Evolutionary conservation across 768 basidiomycete genomes (phyloP).

Genomic region (Sporobolomyces phaffii): DNA sequence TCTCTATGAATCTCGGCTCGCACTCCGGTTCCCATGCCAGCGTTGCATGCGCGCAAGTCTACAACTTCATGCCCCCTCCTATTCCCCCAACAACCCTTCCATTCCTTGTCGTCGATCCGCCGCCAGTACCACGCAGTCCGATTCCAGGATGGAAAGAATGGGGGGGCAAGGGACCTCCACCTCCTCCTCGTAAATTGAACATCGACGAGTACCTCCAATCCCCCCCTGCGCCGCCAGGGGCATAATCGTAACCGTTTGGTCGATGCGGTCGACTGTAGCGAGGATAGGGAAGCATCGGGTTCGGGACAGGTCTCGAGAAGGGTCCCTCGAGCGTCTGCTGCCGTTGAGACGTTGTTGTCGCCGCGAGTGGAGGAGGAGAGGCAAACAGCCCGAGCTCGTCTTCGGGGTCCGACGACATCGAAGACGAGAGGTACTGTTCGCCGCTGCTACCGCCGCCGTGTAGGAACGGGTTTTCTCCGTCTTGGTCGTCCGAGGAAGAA

Average conservation of each 20-base stretch:
- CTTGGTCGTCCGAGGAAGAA: background rate
- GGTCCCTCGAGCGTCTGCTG: no score
- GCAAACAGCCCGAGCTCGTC: background rate
- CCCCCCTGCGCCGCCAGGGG: background rate
- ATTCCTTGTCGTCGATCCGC: no score
- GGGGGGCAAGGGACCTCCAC: background rate
- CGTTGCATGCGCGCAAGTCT: background rate
- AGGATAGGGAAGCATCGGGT: background rate
- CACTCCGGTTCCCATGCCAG: no score
- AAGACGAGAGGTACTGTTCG: background rate
- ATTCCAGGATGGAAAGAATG: background rate
- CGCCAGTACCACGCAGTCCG: background rate
- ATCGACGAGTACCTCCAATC: background rate
- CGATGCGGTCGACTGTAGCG: background rate
- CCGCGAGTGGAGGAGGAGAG: background rate
- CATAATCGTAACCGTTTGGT: background rate
- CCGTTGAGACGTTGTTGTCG: no score
- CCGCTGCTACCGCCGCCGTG: background rate
- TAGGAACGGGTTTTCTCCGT: background rate
- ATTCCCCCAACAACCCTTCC: background rate
- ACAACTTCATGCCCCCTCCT: slow-evolving; percentile 3
- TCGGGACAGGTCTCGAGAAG: background rate
- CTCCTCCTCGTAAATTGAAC: background rate
- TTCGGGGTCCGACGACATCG: background rate
- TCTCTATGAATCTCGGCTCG: no score